phyloP scores from a whole-genome alignment of 768 basidiomycete genomes.

The Boletus tylopilopsis region DNA sequence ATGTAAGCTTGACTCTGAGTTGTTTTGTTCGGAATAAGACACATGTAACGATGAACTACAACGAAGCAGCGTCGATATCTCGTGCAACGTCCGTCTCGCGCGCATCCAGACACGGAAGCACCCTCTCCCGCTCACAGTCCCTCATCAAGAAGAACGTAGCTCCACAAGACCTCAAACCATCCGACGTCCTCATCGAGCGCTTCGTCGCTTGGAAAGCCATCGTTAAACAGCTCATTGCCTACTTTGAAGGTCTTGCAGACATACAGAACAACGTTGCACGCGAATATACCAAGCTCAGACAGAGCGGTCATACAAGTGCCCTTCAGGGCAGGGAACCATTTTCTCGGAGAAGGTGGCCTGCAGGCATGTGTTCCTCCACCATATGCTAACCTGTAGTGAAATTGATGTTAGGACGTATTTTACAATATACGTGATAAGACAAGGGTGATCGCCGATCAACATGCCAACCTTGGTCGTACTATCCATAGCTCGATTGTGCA shows the following conservation, averaged over 20 bases:
- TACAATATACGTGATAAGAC: constrained; percentile 93
- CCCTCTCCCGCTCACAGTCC: constrained; percentile 74
- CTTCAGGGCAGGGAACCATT: constrained; percentile 93
- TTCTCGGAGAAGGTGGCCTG: constrained; percentile 94
- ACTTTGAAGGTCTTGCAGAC: constrained; percentile 66
- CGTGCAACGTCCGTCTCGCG: constrained; percentile 72
- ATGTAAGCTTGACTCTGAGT: no score
- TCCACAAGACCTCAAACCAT: constrained; percentile 84
- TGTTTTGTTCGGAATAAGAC: no score
- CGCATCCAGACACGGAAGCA: constrained; percentile 59
- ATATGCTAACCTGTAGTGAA: neutral
- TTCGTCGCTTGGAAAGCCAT: constrained; percentile 95
- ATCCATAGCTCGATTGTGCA: constrained; percentile 97
- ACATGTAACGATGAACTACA: constrained; percentile 34
- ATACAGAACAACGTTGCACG: constrained; percentile 94
- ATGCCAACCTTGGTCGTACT: constrained; percentile 93
- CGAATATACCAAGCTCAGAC: constrained; percentile 86
- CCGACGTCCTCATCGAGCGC: constrained; percentile 94
- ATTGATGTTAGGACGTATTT: constrained; percentile 68
- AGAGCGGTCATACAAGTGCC: constrained; percentile 97
- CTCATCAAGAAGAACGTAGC: constrained; percentile 95
- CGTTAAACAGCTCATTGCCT: constrained; percentile 91
- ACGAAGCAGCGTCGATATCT: constrained; percentile 53
- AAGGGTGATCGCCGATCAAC: constrained; percentile 89
- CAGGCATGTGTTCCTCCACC: constrained; percentile 47